Evolutionary conservation across 2,329 filamentous ascomycete species (phyloP).

Genomic region (Ambrosiella cleistominuta): DNA sequence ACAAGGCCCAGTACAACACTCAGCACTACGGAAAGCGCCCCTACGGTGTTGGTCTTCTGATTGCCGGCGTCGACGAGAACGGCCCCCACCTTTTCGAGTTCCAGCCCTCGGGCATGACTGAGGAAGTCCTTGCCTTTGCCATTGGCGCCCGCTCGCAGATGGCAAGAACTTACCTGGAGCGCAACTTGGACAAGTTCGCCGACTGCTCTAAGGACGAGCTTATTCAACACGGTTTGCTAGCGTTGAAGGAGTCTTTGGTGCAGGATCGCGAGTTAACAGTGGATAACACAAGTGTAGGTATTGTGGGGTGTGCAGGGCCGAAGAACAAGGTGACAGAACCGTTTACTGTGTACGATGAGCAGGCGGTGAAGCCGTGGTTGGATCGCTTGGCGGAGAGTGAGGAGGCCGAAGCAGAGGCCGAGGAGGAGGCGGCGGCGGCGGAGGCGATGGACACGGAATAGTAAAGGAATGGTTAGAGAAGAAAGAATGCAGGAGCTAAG

Average conservation of each 20-base stretch:
- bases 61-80: constrained; percentile 81
- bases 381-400: constrained; percentile 48
- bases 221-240: constrained; percentile 74
- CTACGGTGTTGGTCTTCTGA: constrained; percentile 75
- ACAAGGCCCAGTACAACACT: constrained; percentile 94
- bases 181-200: constrained; percentile 71
- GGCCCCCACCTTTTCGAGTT: constrained; percentile 97
- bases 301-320: constrained; percentile 49
- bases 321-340: constrained; percentile 44
- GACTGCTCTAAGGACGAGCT: constrained; percentile 65
- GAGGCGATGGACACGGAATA: constrained; percentile 21
- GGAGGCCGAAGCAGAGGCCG: constrained; percentile 22
- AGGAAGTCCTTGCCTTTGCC: constrained; percentile 92
- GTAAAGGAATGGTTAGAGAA: constrained; percentile 16
- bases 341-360: constrained; percentile 82
- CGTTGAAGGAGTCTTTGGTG: constrained; percentile 84
- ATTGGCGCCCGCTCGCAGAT: constrained; percentile 95
- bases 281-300: constrained; percentile 85
- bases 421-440: constrained; percentile 22
- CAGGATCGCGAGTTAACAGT: constrained; percentile 97
- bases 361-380: constrained; percentile 71
- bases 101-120: constrained; percentile 86
- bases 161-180: constrained; percentile 91
- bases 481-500: constrained; percentile 3
- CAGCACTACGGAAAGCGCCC: constrained; percentile 87